Conservation (phyloP, 106 monocot genomes). For the Dioscorea alata region DNA sequence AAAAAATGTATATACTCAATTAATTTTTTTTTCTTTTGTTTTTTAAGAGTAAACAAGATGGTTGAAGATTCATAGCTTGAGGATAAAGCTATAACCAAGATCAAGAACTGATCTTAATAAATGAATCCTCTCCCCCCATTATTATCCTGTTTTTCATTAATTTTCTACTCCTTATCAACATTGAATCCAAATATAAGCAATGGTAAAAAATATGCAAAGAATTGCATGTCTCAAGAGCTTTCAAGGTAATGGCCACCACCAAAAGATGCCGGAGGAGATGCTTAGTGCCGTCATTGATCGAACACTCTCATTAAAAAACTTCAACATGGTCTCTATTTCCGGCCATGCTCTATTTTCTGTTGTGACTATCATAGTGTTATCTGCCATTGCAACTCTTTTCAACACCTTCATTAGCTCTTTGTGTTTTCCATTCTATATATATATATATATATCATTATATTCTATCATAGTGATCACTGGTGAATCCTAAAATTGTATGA, state of each 20-base stretch:
- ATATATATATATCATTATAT: no score
- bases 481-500: no score
- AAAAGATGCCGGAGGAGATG: conserved; percentile 33
- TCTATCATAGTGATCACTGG: no score
- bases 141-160: conserved; percentile 14
- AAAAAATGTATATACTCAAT: neutral
- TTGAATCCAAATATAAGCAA: conserved; percentile 18
- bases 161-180: conserved; percentile 14
- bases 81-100: conserved; percentile 48
- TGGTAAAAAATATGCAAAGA: neutral
- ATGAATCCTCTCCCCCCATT: conserved; percentile 28
- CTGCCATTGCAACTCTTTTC: conserved; percentile 19
- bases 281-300: conserved; percentile 18
- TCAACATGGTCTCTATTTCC: conserved; percentile 16
- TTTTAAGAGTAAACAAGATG: no score
- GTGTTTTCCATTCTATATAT: neutral
- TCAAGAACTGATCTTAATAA: conserved; percentile 28
- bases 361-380: conserved; percentile 38
- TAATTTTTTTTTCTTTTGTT: no score
- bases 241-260: conserved; percentile 27
- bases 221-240: conserved; percentile 23
- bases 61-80: conserved; percentile 20
- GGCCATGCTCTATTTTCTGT: conserved; percentile 31
- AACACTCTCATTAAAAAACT: conserved; percentile 38
- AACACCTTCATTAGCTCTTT: conserved; percentile 12